These are phyloP conservation scores for Xylariaceae sp. DNA, from an alignment of 2,329 filamentous ascomycete species.

Conservation along the genomic window DNA sequence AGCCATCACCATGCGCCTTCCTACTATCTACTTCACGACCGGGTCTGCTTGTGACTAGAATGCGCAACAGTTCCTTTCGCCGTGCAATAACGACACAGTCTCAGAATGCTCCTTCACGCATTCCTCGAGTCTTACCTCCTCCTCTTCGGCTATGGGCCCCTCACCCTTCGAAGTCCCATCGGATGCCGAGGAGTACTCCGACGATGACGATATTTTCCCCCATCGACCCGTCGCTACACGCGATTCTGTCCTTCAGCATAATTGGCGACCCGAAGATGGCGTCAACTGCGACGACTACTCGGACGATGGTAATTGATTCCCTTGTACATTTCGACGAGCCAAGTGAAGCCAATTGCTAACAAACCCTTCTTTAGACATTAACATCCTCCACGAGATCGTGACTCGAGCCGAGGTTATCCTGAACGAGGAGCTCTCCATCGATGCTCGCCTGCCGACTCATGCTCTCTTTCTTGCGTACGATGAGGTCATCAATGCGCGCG, in stretches of 20 bases:
- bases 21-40: slow-evolving; percentile 10
- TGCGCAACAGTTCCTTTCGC: slow-evolving; percentile 10
- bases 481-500: slow-evolving; percentile 61
- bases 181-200: slow-evolving; percentile 11
- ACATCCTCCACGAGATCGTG: slow-evolving; percentile 70
- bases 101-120: slow-evolving; percentile 13
- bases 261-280: not conserved
- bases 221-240: slow-evolving; percentile 10
- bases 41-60: slow-evolving; percentile 14
- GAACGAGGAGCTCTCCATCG: slow-evolving; percentile 44
- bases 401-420: slow-evolving; percentile 60
- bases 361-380: slow-evolving; percentile 69
- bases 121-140: slow-evolving; percentile 8
- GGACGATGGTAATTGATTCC: slow-evolving; percentile 14
- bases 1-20: slow-evolving; percentile 18
- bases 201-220: slow-evolving; percentile 10
- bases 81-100: slow-evolving; percentile 5
- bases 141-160: slow-evolving; percentile 4
- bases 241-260: slow-evolving; percentile 1
- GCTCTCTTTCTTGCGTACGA: slow-evolving; percentile 80
- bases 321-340: not conserved
- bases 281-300: slow-evolving; percentile 18
- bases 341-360: not conserved
- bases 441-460: slow-evolving; percentile 61
- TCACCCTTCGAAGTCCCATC: not conserved